Base-by-base conservation (phyloP, 2,329 filamentous ascomycete species). In the Dichotomopilus funicola region DNA sequence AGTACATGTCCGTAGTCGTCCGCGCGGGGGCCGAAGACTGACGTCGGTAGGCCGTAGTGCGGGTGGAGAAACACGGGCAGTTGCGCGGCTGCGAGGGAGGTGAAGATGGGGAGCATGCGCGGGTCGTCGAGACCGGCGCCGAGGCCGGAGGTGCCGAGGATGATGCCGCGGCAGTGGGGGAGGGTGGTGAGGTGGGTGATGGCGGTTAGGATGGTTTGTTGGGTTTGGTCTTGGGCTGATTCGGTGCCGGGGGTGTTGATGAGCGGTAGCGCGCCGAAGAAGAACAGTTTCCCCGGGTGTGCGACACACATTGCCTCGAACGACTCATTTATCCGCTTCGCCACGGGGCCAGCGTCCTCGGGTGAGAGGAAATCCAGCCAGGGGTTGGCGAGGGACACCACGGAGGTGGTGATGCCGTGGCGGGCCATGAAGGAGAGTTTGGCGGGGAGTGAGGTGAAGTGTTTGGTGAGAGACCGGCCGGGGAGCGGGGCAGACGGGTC, bases 371-470 rank as follows among this genome's bases (percentile, higher is more conserved):
- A 96, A 71, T 96, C 91, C 2, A 96, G 79, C 91, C 91, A 96
- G 0, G 91, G 91, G 67, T 96, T 96, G 11, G 91, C 91, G 27
- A 96, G 82, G 0, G 89, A 94, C 60, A 96, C 83, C 50, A 96
- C 88, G 1, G 88, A 94, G 61, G 87, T 83, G 70, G 87, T 81
- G 68, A 96, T 96, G 52, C 75, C 75, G 72, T 96, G 91, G 12
- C 78, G 81, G 68, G 90, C 79, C 91, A 96, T 96, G 73, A 96
- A 96, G 49, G 82, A 78, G 11, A 96, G 78, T 67, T 96, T 96
- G 63, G 89, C 79, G 12, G 77, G 73, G 56, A 95, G 85, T 45
- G 89, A 88, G 59, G 86, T 89, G 76, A 92, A 96, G 65, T 91
- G 88, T 0, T 83, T 77, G 27, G 90, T 92, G 44, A 96, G 82